A percentile compares a stretch with the other conserved stretches of the same genome.
Evolutionary conservation across 1,139 yeast species (phyloP).

Genomic region (Saccharomyces hybrid): DNA sequence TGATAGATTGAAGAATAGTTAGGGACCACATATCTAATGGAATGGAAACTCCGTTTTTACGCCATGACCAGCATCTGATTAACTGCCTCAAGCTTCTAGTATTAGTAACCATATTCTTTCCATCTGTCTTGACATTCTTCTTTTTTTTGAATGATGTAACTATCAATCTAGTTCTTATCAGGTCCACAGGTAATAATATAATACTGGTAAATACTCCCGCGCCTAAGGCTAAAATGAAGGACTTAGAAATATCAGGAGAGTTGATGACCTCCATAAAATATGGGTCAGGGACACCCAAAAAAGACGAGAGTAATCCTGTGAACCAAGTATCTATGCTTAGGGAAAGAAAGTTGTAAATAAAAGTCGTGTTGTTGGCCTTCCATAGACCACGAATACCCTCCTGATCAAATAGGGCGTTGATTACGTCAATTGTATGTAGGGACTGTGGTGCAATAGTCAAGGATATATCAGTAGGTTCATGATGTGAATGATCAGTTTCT

Average conservation of each 20-base stretch:
- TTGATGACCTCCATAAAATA: constrained; percentile 76
- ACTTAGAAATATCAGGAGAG: constrained; percentile 47
- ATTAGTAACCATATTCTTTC: constrained; percentile 4
- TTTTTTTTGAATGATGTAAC: constrained; percentile 38
- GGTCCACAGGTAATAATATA: constrained; percentile 72
- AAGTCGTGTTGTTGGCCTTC: constrained; percentile 81
- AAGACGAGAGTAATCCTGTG: constrained; percentile 76
- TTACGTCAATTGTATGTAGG: constrained; percentile 60
- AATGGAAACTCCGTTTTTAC: constrained; percentile 28
- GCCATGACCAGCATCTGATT: constrained; percentile 34
- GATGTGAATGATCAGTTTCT: background rate
- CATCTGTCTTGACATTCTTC: background rate
- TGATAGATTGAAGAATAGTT: constrained; percentile 47
- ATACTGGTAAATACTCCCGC: constrained; percentile 72
- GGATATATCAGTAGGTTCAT: constrained; percentile 8
- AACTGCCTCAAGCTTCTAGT: constrained; percentile 33
- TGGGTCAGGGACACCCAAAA: constrained; percentile 85
- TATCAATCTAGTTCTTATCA: constrained; percentile 69
- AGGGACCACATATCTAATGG: constrained; percentile 23
- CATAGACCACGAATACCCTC: constrained; percentile 84
- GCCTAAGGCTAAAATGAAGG: constrained; percentile 57
- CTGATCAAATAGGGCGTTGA: constrained; percentile 57
- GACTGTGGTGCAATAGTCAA: constrained; percentile 49
- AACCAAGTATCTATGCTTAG: constrained; percentile 87
- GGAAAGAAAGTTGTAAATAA: constrained; percentile 65